phyloP scores from a whole-genome alignment of 192 early-diverging fungal genomes.

The Coemansia pectinata region DNA sequence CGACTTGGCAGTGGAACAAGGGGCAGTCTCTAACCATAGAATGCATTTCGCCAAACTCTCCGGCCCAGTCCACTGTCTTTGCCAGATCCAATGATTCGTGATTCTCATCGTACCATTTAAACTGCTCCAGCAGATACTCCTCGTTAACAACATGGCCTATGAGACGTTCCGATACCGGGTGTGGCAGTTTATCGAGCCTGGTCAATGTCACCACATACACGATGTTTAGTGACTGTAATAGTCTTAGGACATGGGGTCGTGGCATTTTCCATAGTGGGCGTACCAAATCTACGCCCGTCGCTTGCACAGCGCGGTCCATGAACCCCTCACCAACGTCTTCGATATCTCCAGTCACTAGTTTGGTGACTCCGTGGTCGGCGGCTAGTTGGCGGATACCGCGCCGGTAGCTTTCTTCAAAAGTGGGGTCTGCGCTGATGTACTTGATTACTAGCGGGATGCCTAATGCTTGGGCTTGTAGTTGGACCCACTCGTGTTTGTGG shows the following conservation, averaged over 20 bases:
- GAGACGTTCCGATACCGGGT: conserved; percentile 19
- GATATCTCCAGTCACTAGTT: conserved; percentile 65
- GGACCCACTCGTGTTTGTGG: conserved; percentile 54
- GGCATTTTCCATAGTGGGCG: conserved; percentile 62
- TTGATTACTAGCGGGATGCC: conserved; percentile 50
- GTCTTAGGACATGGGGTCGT: conserved; percentile 45
- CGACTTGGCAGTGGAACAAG: conserved; percentile 37
- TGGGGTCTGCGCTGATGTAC: conserved; percentile 47
- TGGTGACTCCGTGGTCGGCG: conserved; percentile 47
- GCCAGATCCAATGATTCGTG: conserved; percentile 6
- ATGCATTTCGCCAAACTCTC: conserved; percentile 72
- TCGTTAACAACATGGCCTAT: conserved; percentile 49
- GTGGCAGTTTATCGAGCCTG: conserved; percentile 17
- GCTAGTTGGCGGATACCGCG: conserved; percentile 41
- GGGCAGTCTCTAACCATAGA: conserved; percentile 69
- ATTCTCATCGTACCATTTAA: conserved; percentile 29
- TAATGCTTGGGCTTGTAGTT: conserved; percentile 53
- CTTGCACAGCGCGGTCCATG: conserved; percentile 58
- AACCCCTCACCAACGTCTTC: conserved; percentile 62
- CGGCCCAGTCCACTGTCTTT: conserved; percentile 56
- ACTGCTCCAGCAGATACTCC: conserved; percentile 42
- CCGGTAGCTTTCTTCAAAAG: conserved; percentile 56
- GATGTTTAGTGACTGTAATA: conserved; percentile 18
- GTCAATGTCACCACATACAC: conserved; percentile 37
- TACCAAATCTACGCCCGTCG: conserved; percentile 50